phyloP scores from a whole-genome alignment of 257 asterid species.

The Nicotiana knightiana region DNA sequence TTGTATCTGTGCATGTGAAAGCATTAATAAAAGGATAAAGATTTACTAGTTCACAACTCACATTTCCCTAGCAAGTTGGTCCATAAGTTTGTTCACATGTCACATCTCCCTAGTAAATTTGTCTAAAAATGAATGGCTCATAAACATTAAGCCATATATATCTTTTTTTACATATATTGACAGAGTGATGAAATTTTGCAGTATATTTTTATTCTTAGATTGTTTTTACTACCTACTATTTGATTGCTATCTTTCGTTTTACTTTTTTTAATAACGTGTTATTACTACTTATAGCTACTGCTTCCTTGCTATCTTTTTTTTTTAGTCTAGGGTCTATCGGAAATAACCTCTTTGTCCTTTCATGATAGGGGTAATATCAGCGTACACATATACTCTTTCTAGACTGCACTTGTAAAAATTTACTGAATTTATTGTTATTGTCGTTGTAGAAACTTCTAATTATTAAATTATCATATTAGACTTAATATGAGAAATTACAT shows the following conservation, averaged over 20 bases:
- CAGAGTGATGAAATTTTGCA: too few relatives aligned
- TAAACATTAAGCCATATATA: not conserved
- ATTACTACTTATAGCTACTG: too few relatives aligned
- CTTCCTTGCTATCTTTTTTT: too few relatives aligned
- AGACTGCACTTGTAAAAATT: too few relatives aligned
- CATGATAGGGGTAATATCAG: accelerated
- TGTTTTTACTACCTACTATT: too few relatives aligned
- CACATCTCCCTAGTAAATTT: not conserved
- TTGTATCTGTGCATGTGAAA: not conserved
- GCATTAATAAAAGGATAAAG: not conserved
- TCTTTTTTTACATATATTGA: not conserved
- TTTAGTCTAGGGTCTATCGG: too few relatives aligned
- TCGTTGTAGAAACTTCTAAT: too few relatives aligned
- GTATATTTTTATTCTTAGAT: too few relatives aligned
- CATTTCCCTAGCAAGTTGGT: not conserved
- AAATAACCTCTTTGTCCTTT: accelerated
- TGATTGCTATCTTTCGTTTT: too few relatives aligned
- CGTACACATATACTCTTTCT: too few relatives aligned
- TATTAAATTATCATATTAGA: not conserved
- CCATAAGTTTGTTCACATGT: not conserved
- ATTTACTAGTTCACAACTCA: not conserved
- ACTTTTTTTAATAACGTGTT: too few relatives aligned
- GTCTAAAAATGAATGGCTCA: not conserved
- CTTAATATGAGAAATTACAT: not conserved
- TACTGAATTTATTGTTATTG: too few relatives aligned